Base-by-base conservation (phyloP, 192 early-diverging fungal species). In the Umbelopsis sp. region DNA sequence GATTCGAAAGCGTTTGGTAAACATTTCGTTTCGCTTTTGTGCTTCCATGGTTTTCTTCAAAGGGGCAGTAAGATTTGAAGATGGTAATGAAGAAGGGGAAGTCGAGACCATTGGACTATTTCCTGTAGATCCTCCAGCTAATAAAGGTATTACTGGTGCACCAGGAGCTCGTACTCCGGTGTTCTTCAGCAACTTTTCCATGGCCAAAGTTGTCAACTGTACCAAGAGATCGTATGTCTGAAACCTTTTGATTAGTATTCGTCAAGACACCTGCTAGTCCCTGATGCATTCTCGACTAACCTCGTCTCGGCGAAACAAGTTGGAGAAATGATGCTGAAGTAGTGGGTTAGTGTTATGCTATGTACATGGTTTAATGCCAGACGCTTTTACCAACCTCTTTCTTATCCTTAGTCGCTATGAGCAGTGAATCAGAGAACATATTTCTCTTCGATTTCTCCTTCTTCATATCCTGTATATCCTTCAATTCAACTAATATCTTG, bases 391-490 rank as follows among this genome's bases (percentile, higher is more conserved):
- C 15, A 81, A 94, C 93, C 87, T 93, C 90, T 45, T 80, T 82
- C 74, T 76, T 81, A 78, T 95, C 93, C 74, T 90, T 94, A 25
- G 92, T 94, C 15, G 86, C 84, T 18, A 99, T 90, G 70, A 88
- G 84, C 46, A 99, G 92, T 16, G 93, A 87, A 74, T 99, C 96
- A n/a, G 91, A 85, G 47, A 96, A 87, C 8, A 97, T 87, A 22
- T 95, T 96, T 11, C 93, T 84, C 81, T 95, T 97, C 11, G 92
- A 91, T 72, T 89, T 91, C 51, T 96, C 93, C 74, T 94, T 94
- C 25, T 81, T 74, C 20, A 99, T 82, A 66, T 94, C 88, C 75
- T 92, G 90, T 66, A 99, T 91, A 65, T 97, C 90, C 75, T 96
- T 96, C 41, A 99, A 82, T 76, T 95, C 91, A 46, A 99, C 85